Base-by-base conservation (phyloP, 495 filamentous ascomycete genomes). In the Margaritispora aquatica region DNA sequence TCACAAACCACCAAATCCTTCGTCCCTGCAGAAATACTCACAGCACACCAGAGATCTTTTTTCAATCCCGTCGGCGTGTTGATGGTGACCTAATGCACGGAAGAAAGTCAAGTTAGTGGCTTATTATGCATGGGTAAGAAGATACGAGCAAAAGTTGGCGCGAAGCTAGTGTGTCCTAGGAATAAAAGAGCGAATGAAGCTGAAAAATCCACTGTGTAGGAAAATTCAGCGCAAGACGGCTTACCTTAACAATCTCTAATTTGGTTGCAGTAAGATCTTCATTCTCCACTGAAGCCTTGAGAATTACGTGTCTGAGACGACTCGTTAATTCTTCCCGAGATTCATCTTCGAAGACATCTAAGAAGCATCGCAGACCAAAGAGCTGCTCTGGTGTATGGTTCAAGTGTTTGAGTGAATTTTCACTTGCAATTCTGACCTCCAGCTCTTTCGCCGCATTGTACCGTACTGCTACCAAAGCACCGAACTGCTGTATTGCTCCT, bases 401-500 rank as follows among this genome's bases (percentile, higher is more conserved):
- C 20, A 93, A 85, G 20, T 96, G 78, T 4, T 71, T 69, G 47
- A 84, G 75, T 0, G 88, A 87, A 64, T 97, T 97, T 72, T 96
- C 92, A 73, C 92, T 96, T 31, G 83, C 92, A 13, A 92, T 77
- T 48, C 90, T 83, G 17, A 96, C 90, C 13, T 79, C 66, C 10
- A 96, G 76, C 19, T 78, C 79, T 26, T 85, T 85, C 19, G 85
- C 85, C 0, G 74, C 66, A 50, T 88, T 80, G 67, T 96, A 89
- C 44, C 82, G 77, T 17, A 96, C 63, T 0, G 85, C 92, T 21
- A 97, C 60, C 52, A 96, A 73, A 3, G 88, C 73, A 0, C 93
- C 92, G 68, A 96, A 97, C 5, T 80, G 77, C 63, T 97, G 92
- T 1, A 96, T 75, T 15, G 92, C 89, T 11, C 92, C 92, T 1